Evolutionary conservation across 2,329 filamentous ascomycete genomes (phyloP), one percentile per base, ranked within the genome.

Genomic region (Rachicladosporium sp.): DNA sequence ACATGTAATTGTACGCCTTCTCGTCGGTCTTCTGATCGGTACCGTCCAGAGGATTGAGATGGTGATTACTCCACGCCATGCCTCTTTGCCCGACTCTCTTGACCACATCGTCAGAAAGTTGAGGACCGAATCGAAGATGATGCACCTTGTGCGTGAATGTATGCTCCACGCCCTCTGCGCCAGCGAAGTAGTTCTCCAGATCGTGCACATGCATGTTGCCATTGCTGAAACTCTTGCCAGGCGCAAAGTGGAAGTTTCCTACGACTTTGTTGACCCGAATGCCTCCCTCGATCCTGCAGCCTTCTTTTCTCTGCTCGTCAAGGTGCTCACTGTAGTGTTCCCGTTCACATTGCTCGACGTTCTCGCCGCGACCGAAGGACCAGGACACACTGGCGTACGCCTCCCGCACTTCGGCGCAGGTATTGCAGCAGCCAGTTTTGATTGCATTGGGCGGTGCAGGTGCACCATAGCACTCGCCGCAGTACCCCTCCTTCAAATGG

Each of bases 131-230:
- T 40, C 88, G 81, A 45, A 98, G 74, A 46, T 82, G 74, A 66
- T 98, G 89, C 52, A 98, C 82, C 37, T 69, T 71, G 65, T 98
- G 91, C 7, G 80, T 81, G 65, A 98, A 96, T 11, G 85, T 86
- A 65, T 98, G 91, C 43, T 74, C 69, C 42, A 75, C 69, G 38
- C 74, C 41, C 31, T 80, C 71, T 27, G 78, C 73, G 13, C 72
- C 74, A 48, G 89, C 80, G 68, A 86, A 82, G 71, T 94, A 98
- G 68, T 91, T 93, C 63, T 94, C 87, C 47, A 98, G 71, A 58
- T 98, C 93, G 67, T 98, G 91, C 15, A 95, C 85, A 65, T 98
- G 91, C 76, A 96, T 82, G 67, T 94, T 93, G 50, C 86, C 87
- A 56, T 84, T 93, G 62, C 82, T 93, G 73, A 96, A 96, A 61